Conservation (phyloP, 2,329 filamentous ascomycete species). For the Aspergillus sergii region DNA sequence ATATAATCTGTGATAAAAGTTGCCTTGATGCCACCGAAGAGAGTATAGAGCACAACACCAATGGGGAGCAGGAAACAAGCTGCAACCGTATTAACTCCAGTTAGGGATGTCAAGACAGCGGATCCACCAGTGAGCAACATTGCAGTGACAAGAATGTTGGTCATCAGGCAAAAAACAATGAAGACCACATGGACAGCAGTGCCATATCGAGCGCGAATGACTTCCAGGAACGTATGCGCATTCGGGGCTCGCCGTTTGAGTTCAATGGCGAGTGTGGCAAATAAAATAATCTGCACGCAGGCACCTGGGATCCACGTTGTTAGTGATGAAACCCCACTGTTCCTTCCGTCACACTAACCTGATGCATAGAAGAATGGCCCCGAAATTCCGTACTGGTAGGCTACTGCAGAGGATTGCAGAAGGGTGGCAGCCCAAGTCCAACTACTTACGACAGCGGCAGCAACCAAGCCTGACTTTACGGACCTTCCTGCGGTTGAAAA, state of each 20-base stretch:
- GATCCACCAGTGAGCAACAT: constrained; percentile 86
- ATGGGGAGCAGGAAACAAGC: constrained; percentile 82
- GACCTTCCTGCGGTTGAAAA: constrained; percentile 87
- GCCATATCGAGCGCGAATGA: constrained; percentile 80
- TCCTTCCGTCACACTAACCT: constrained; percentile 45
- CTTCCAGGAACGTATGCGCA: constrained; percentile 82
- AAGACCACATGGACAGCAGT: constrained; percentile 73
- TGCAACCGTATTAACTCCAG: constrained; percentile 74
- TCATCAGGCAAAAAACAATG: constrained; percentile 79
- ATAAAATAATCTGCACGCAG: constrained; percentile 84
- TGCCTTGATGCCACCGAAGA: constrained; percentile 76
- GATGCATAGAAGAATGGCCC: constrained; percentile 70
- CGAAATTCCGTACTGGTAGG: constrained; percentile 74
- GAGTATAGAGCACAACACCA: constrained; percentile 79
- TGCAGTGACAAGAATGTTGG: constrained; percentile 83
- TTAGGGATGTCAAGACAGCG: constrained; percentile 71
- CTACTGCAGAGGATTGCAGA: constrained; percentile 77
- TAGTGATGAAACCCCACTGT: not conserved
- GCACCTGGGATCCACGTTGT: constrained; percentile 51
- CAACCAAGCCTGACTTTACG: constrained; percentile 85
- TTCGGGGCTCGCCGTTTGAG: constrained; percentile 85
- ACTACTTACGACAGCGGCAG: constrained; percentile 85
- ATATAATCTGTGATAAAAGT: constrained; percentile 85
- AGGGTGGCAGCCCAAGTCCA: constrained; percentile 93
- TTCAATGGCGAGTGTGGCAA: constrained; percentile 88